Evolutionary conservation across 208 protist species (phyloP).

Genomic region (Crithidia brevicula): DNA sequence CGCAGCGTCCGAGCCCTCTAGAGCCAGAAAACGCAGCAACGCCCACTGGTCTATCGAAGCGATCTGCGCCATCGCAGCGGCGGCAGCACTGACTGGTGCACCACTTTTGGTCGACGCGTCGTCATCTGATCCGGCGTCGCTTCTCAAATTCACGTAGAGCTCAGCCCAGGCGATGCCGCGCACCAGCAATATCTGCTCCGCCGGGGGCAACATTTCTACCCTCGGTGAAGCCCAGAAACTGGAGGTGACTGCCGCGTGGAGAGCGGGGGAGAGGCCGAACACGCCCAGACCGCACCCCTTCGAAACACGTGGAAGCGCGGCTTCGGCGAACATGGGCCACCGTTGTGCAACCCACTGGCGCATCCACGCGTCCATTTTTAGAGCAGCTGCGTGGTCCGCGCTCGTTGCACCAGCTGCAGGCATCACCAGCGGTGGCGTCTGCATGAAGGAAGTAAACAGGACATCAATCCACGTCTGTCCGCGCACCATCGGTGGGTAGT

Average conservation of each 20-base stretch:
- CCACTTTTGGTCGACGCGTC: background rate
- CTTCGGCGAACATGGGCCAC: slow-evolving; percentile 17
- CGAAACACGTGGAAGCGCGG: slow-evolving; percentile 20
- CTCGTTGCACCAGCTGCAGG: background rate
- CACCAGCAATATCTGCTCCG: slow-evolving; percentile 32
- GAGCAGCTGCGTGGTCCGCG: background rate
- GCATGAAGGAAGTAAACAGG: slow-evolving; percentile 38
- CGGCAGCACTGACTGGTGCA: slow-evolving; percentile 26
- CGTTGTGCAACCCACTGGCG: slow-evolving; percentile 24
- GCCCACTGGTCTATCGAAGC: slow-evolving; percentile 53
- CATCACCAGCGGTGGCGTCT: slow-evolving; percentile 11
- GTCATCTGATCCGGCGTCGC: background rate
- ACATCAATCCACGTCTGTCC: slow-evolving; percentile 58
- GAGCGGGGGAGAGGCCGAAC: slow-evolving; percentile 21
- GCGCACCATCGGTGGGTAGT: slow-evolving; percentile 35
- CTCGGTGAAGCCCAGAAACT: slow-evolving; percentile 15
- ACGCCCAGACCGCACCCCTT: slow-evolving; percentile 25
- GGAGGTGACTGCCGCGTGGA: slow-evolving; percentile 20
- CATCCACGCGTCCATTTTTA: slow-evolving; percentile 24
- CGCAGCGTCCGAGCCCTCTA: slow-evolving; percentile 56
- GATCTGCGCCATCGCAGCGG: slow-evolving; percentile 42
- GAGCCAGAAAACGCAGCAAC: slow-evolving; percentile 59
- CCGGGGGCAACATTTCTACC: background rate
- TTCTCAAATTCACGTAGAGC: slow-evolving; percentile 46
- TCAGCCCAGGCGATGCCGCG: slow-evolving; percentile 78